phyloP scores from a whole-genome alignment of 768 basidiomycete genomes.

The Russula sp. region DNA sequence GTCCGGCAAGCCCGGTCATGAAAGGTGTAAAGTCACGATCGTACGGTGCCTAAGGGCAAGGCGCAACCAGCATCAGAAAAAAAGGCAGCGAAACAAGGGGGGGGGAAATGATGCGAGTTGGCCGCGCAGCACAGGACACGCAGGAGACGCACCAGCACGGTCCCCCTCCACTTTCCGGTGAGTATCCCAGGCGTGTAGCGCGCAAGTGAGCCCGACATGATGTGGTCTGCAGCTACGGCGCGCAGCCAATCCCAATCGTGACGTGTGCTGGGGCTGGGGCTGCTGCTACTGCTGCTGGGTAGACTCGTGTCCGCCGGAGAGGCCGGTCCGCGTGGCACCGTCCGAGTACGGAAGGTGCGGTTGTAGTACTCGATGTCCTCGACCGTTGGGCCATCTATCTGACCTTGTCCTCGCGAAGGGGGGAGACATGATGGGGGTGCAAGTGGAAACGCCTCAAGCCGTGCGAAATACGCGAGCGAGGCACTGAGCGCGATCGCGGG shows the following conservation, averaged over 20 bases:
- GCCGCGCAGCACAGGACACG: neutral
- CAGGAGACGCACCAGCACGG: constrained; percentile 9
- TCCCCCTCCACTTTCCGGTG: constrained; percentile 14
- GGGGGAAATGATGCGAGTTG: neutral
- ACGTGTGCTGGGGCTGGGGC: neutral
- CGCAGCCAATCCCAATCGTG: constrained; percentile 14
- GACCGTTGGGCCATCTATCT: neutral
- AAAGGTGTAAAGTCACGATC: constrained; percentile 1
- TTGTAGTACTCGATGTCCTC: constrained; percentile 17
- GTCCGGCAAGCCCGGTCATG: constrained; percentile 1
- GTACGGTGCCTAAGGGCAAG: neutral
- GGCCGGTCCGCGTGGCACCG: constrained; percentile 5
- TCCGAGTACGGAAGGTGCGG: neutral
- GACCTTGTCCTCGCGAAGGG: neutral
- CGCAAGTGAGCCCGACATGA: neutral
- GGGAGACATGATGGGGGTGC: neutral
- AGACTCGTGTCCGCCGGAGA: neutral
- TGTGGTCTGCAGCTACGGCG: constrained; percentile 5
- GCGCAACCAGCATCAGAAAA: neutral
- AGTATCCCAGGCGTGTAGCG: constrained; percentile 10
- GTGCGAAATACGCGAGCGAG: constrained; percentile 16
- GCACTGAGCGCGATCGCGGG: constrained; percentile 15
- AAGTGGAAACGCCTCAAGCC: constrained; percentile 10
- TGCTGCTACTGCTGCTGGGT: neutral
- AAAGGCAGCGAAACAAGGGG: neutral